phyloP scores from a whole-genome alignment of 2,329 filamentous ascomycete species.

The Diaporthe australafricana region DNA sequence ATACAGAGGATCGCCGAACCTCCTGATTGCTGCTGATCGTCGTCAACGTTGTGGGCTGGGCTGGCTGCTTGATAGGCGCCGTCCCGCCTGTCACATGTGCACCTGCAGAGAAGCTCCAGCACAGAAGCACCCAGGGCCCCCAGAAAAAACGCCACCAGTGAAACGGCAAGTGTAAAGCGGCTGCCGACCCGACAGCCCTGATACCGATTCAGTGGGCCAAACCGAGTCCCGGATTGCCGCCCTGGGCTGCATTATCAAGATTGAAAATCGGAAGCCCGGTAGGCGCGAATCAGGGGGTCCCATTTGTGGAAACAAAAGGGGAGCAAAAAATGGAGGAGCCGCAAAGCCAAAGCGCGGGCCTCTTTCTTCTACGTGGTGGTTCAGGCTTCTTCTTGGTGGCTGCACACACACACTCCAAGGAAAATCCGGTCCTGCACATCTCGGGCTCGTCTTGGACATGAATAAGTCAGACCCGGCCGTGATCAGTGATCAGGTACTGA shows the following conservation, averaged over 20 bases:
- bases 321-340: neutral
- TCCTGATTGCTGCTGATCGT: slow-evolving; percentile 31
- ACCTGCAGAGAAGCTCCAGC: slow-evolving; percentile 28
- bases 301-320: slow-evolving; percentile 24
- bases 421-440: slow-evolving; percentile 6
- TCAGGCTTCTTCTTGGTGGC: neutral
- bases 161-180: slow-evolving; percentile 34
- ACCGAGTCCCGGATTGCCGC: slow-evolving; percentile 34
- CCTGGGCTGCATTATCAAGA: neutral
- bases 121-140: neutral
- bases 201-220: slow-evolving; percentile 29
- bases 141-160: slow-evolving; percentile 13
- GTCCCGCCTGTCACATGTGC: slow-evolving; percentile 19
- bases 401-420: neutral
- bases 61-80: neutral
- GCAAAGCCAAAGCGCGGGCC: neutral
- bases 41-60: no score
- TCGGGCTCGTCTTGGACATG: slow-evolving; percentile 10
- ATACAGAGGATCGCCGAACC: slow-evolving; percentile 29
- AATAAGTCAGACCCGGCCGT: neutral
- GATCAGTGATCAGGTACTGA: no score
- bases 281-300: slow-evolving; percentile 6
- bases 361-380: no score
- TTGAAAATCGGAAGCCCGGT: slow-evolving; percentile 23
- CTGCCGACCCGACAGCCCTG: slow-evolving; percentile 31